phyloP scores from a whole-genome alignment of 2,329 filamentous ascomycete species.

The Mycosphaerella sp. region DNA sequence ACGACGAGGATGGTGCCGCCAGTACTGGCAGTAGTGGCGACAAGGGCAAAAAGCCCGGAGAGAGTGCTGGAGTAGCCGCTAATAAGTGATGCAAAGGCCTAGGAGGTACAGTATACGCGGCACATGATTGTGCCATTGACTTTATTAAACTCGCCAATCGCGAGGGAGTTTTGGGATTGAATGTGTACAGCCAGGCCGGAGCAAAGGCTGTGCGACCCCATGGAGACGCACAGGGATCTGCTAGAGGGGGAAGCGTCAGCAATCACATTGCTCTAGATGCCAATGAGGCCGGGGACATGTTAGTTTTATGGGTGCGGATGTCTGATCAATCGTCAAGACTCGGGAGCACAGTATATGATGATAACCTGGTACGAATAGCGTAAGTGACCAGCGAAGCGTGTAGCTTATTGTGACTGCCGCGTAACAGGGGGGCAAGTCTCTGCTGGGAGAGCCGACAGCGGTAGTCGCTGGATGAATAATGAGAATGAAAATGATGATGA shows the following conservation, averaged over 20 bases:
- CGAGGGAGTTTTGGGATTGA: neutral
- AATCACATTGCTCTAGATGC: neutral
- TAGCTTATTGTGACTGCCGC: neutral
- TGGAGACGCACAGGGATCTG: neutral
- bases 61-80: conserved; percentile 26
- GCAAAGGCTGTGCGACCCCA: neutral
- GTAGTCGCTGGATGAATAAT: neutral
- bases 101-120: neutral
- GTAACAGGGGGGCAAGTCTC: neutral
- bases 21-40: conserved; percentile 26
- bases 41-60: conserved; percentile 28
- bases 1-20: conserved; percentile 34
- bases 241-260: neutral
- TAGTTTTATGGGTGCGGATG: neutral
- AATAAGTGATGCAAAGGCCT: neutral
- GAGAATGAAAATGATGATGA: neutral
- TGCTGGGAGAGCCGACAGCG: neutral
- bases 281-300: neutral
- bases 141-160: neutral
- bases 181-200: neutral
- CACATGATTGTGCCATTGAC: no score
- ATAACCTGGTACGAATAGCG: neutral
- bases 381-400: neutral
- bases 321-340: neutral
- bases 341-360: neutral